phyloP scores from a whole-genome alignment of 805 yeast genomes.

The Ogataea ganodermae region DNA sequence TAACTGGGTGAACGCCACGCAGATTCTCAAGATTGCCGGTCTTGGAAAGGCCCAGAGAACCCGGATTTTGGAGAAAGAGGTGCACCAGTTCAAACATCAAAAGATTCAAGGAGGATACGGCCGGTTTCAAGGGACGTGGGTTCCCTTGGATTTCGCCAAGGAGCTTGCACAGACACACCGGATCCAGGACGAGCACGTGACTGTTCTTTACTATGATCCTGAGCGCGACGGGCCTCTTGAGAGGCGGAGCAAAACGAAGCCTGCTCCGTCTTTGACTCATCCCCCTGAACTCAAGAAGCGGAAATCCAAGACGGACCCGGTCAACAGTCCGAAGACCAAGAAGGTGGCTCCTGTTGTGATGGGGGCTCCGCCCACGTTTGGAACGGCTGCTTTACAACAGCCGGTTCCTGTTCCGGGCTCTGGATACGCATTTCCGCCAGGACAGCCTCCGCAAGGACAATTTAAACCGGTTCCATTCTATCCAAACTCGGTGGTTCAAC shows the following conservation, averaged over 20 bases:
- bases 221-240: conserved; percentile 47
- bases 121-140: conserved; percentile 85
- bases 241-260: conserved; percentile 39
- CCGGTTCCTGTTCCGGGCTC: conserved; percentile 5
- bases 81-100: conserved; percentile 64
- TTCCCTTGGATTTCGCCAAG: conserved; percentile 67
- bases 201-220: conserved; percentile 56
- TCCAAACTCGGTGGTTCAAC: conserved; percentile 9
- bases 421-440: conserved; percentile 23
- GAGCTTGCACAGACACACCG: conserved; percentile 55
- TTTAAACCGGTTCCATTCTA: conserved; percentile 15
- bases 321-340: conserved; percentile 15
- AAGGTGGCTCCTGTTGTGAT: conserved; percentile 10
- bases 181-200: conserved; percentile 51
- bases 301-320: conserved; percentile 36
- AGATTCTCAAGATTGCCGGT: conserved; percentile 74
- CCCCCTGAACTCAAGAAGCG: conserved; percentile 28
- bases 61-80: conserved; percentile 72
- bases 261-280: conserved; percentile 1
- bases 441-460: conserved; percentile 16
- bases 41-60: conserved; percentile 81
- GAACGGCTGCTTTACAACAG: conserved; percentile 8
- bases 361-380: conserved; percentile 20
- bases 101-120: conserved; percentile 88
- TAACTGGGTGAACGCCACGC: conserved; percentile 93